Percentiles rank a stretch among this genome's conserved stretches.
phyloP scores from a whole-genome alignment of 306 rosid species.

The Lagenaria siceraria region DNA sequence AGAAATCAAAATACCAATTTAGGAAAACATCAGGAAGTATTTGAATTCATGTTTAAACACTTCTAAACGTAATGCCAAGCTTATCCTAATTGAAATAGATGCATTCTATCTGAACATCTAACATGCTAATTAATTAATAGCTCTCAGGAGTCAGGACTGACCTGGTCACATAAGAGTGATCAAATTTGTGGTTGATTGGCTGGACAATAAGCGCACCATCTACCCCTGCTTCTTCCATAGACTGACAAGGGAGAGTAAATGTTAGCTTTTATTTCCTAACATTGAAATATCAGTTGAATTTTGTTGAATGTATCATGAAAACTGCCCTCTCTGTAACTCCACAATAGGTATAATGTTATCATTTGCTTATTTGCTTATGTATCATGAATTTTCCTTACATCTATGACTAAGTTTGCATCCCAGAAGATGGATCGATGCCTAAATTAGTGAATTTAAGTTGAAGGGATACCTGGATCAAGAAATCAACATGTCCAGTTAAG shows the following conservation, averaged over 20 bases:
- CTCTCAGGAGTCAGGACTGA: constrained; percentile 10
- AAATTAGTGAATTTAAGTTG: not conserved
- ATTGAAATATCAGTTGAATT: too few species aligned
- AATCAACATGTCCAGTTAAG: constrained; percentile 49
- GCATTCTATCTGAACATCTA: not conserved
- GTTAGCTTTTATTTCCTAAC: not conserved
- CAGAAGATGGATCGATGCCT: not conserved
- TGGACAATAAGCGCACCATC: constrained; percentile 84
- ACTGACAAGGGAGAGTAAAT: constrained; percentile 14
- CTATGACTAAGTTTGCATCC: not conserved
- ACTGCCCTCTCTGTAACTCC: not conserved
- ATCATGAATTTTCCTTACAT: not conserved
- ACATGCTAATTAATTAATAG: not conserved
- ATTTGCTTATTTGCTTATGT: too few species aligned
- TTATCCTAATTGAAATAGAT: not conserved
- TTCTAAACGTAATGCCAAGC: not conserved
- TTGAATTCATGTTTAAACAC: not conserved
- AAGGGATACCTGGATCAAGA: constrained; percentile 52
- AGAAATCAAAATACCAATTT: too few species aligned
- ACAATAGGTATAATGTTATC: not conserved
- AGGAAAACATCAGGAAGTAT: not conserved
- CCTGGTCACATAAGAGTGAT: constrained; percentile 85
- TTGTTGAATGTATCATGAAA: not conserved
- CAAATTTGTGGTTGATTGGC: constrained; percentile 83
- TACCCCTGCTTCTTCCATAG: constrained; percentile 83